These are phyloP conservation scores for Brassica hybrid DNA, from an alignment of 441 rosid species.

Conservation along the genomic window DNA sequence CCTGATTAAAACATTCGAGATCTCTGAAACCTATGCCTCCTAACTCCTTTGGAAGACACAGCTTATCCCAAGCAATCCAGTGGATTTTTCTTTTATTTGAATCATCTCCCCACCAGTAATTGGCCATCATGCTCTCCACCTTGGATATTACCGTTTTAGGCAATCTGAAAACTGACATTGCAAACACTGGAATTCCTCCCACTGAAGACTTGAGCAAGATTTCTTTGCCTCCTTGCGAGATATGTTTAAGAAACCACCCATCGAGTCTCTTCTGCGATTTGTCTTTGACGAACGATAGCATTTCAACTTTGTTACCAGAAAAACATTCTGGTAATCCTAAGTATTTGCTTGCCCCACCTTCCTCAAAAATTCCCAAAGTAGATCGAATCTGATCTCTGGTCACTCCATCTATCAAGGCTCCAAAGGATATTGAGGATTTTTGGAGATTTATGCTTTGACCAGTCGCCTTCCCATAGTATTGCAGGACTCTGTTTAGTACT, in stretches of 20 bases:
- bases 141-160: not conserved
- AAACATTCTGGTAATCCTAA: not conserved
- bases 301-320: not conserved
- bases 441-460: not conserved
- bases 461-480: not conserved
- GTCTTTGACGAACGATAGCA: not conserved
- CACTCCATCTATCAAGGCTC: not conserved
- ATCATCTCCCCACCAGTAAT: not conserved
- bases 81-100: not conserved
- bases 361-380: not conserved
- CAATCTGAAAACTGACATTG: not conserved
- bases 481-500: too few species aligned
- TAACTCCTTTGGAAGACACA: not conserved
- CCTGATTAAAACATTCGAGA: not conserved
- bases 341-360: not conserved
- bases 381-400: not conserved
- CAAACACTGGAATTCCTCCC: not conserved
- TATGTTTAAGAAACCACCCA: not conserved
- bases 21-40: not conserved
- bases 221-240: not conserved
- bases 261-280: not conserved
- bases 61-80: not conserved
- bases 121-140: not conserved
- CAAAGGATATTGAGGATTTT: not conserved
- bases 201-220: not conserved